Evolutionary conservation across 2,329 filamentous ascomycete genomes (phyloP), one percentile per base, ranked within the genome.

Genomic region (Monilinia laxa): DNA sequence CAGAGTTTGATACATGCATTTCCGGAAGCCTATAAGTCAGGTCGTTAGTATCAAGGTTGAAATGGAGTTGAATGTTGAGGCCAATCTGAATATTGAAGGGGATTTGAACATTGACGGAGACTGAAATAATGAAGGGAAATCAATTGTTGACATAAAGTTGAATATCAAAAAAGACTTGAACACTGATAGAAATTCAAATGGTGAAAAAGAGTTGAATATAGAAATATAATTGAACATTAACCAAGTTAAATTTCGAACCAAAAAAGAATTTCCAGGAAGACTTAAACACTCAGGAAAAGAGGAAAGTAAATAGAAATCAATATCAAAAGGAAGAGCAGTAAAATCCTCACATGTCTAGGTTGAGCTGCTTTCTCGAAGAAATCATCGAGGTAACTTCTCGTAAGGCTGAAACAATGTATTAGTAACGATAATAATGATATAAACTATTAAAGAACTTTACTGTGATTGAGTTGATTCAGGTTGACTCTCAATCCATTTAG

Each of bases 1-100:
- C 85, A 88, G 25, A 89, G 81, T 73, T 84, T 85, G 69, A 84
- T 80, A 67, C 83, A 88, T 18, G 84, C 82, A 72, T 86, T 83
- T 16, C 84, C 84, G 5, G 84, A 87, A 35, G 80, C 45, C 58
- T 62, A 47, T 5, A 18, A 12, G 5, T 7, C 25, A 4, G 16
- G 20, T 38, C 1, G 58, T 62, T 45, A 62, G 45, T 38, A 47
- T 28, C 16, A 20, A 25, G 20, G 9, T 31, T 58, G 11, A 31
- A n/a, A 20, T 11, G 31, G 4, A 45, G 56, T 20, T 47, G 23
- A 2, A n/a, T 2, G n/a, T 58, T n/a, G 16, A 45, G 31, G 31
- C 31, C 5, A 16, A 58, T 1, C 20, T 23, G 38, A 12, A 3
- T 4, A 3, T 20, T 28, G 5, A 23, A 28, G 23, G 11, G 7